Base-by-base conservation (phyloP, 805 yeast species). In the Suhomyces tanzawaensis region DNA sequence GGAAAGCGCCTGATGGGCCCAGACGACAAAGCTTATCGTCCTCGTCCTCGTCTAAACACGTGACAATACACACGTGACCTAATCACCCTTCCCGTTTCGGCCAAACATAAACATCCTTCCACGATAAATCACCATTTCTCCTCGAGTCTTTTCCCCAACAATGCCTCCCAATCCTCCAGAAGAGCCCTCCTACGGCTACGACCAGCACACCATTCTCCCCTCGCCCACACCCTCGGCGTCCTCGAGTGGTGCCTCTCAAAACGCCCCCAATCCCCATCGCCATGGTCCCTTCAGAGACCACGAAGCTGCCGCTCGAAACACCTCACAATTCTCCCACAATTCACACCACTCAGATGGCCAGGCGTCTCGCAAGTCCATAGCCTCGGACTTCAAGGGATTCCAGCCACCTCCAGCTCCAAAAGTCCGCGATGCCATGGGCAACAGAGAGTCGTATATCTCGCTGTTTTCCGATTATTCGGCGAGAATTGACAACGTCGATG, bases 401-500 rank as follows among this genome's bases (percentile, higher is more conserved):
- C 39, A 29, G n/a, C 42, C 40, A 4, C 47, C 48, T 5, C 14
- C 12, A 9, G 36, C 42, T 31, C 36, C 45, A 12, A 31, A 32
- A 24, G 13, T 27, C 12, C 19, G 23, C 3, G 31, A 35, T 18
- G 26, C 26, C 16, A 27, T 18, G 4, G 38, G 24, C 28, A 37
- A 37, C 16, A 30, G 51, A 18, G 48, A 41, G 35, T 44, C 48
- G 25, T 44, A 44, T 37, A 30, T 43, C 19, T 47, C 51, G n/a
- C 37, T 30, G 32, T 39, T 42, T 22, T 49, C 53, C 24, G 49
- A 50, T 39, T 44, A 47, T 33, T 46, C 51, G 6, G 56, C 55
- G 2, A 52, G 50, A 28, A 45, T 56, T 29, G 55, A 54, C 16
- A 36, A 48, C 31, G 60, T 57, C 1, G 57, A 46, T 23, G 49